These are phyloP conservation scores for Sordaria brevicollis DNA, from an alignment of 495 filamentous ascomycete species.

Conservation along the genomic window DNA sequence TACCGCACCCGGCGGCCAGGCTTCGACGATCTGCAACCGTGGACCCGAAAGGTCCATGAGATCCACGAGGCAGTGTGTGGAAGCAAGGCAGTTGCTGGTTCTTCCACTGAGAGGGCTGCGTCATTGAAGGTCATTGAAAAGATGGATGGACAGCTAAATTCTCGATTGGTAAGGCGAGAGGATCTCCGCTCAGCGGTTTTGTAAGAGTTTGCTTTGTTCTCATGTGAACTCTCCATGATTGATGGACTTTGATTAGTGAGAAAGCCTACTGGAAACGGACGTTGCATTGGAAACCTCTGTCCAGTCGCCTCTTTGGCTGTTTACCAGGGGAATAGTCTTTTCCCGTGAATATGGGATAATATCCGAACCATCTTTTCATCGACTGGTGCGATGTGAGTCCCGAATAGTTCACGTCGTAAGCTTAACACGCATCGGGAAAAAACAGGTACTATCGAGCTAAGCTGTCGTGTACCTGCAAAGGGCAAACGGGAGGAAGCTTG, in stretches of 20 bases:
- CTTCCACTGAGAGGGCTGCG: not conserved
- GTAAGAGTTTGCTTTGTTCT: not conserved
- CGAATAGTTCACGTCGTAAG: not conserved
- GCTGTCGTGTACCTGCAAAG: not conserved
- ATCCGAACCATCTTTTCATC: not conserved
- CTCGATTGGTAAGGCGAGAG: not conserved
- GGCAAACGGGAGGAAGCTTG: not conserved
- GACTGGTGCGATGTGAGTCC: not conserved
- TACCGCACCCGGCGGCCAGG: not conserved
- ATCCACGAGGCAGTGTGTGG: not conserved
- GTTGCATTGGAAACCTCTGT: not conserved
- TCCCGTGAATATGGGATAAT: not conserved
- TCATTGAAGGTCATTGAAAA: not conserved
- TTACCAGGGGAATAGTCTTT: not conserved
- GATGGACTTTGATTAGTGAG: not conserved
- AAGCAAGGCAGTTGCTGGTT: not conserved
- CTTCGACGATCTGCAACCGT: not conserved
- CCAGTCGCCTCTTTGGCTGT: not conserved
- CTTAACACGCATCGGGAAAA: not conserved
- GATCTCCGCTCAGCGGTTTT: not conserved
- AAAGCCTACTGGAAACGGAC: not conserved
- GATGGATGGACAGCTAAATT: not conserved
- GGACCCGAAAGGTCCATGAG: not conserved
- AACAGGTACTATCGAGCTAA: not conserved
- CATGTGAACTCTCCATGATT: not conserved